Evolutionary conservation across 257 asterid genomes (phyloP).

Genomic region (Knoxia roxburghii): DNA sequence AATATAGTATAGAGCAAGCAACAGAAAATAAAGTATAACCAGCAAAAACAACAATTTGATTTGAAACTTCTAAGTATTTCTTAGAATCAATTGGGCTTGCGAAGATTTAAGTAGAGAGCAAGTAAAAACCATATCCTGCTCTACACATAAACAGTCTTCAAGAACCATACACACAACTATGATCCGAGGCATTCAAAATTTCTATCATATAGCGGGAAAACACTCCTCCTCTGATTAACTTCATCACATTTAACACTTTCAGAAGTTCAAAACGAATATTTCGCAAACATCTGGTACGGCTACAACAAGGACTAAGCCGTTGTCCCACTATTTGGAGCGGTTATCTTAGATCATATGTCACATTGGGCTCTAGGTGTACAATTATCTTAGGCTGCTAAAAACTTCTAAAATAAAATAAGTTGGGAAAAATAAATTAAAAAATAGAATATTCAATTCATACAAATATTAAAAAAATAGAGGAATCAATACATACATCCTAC

Average conservation of each 20-base stretch:
- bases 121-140: background rate
- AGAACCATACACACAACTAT: background rate
- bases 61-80: background rate
- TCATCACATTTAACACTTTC: background rate
- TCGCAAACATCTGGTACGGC: background rate
- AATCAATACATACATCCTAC: too few species aligned
- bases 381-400: too few species aligned
- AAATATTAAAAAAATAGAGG: too few species aligned
- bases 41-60: background rate
- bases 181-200: background rate
- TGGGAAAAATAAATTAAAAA: too few species aligned
- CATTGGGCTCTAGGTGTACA: too few species aligned
- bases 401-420: background rate
- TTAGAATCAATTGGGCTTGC: background rate
- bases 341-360: too few species aligned
- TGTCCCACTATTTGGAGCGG: too few species aligned
- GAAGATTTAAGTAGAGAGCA: background rate
- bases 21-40: background rate
- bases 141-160: background rate
- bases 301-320: too few species aligned
- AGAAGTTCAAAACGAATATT: background rate
- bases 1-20: background rate
- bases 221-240: background rate
- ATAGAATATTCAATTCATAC: too few species aligned
- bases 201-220: background rate